Evolutionary conservation across 176 grass and related monocot species (phyloP).

Genomic region (Eleusine coracana): DNA sequence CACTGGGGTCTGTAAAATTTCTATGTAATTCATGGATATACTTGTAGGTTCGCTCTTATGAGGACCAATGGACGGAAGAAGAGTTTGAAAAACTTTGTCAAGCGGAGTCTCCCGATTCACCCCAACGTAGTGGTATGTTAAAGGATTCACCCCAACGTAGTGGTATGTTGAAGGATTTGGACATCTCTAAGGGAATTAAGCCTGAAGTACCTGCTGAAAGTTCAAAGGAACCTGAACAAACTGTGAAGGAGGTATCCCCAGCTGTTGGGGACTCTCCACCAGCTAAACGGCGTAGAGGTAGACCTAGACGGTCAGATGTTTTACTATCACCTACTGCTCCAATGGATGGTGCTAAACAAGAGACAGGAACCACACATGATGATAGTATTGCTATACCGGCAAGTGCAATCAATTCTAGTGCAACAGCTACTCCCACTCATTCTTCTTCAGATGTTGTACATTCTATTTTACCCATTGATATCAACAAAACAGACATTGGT

Average conservation of each 20-base stretch:
- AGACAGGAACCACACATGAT: slow-evolving; percentile 39
- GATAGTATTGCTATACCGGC: slow-evolving; percentile 23
- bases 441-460: slow-evolving; percentile 43
- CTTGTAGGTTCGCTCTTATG: slow-evolving; percentile 90
- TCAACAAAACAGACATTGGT: slow-evolving; percentile 36
- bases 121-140: slow-evolving; percentile 43
- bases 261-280: slow-evolving; percentile 59
- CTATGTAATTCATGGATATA: slow-evolving; percentile 36
- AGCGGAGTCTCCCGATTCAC: slow-evolving; percentile 69
- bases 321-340: slow-evolving; percentile 41
- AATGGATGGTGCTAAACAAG: slow-evolving; percentile 46
- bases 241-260: slow-evolving; percentile 36
- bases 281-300: slow-evolving; percentile 83
- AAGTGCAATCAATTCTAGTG: slow-evolving; percentile 34
- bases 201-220: slow-evolving; percentile 51
- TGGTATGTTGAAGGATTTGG: slow-evolving; percentile 53
- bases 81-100: slow-evolving; percentile 99
- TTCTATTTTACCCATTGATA: slow-evolving; percentile 37
- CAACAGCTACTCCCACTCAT: slow-evolving; percentile 40
- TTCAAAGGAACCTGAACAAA: slow-evolving; percentile 49
- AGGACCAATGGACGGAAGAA: slow-evolving; percentile 99
- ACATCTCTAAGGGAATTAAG: slow-evolving; percentile 48
- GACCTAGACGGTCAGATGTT: slow-evolving; percentile 76
- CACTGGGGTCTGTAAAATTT: slow-evolving; percentile 8
- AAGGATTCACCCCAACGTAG: slow-evolving; percentile 64